phyloP scores from a whole-genome alignment of 352 stramenopile species.

The Phytophthora kernoviae region DNA sequence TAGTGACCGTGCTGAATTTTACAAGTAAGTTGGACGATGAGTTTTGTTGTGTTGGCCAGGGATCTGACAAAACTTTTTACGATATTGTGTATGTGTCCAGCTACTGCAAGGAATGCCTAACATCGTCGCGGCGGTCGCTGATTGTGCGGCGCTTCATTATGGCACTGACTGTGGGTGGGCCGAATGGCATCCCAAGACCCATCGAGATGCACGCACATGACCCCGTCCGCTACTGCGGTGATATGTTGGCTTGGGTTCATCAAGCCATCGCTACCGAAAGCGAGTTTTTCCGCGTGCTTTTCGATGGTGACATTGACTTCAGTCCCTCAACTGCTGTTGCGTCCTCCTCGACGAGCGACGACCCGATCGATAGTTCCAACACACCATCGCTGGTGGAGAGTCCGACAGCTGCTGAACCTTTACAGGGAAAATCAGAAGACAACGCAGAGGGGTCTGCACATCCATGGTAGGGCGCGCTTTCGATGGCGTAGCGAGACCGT shows the following conservation, averaged over 20 bases:
- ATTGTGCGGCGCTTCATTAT: conserved; percentile 79
- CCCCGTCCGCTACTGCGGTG: conserved; percentile 83
- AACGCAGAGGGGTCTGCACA: conserved; percentile 16
- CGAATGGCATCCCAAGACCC: conserved; percentile 75
- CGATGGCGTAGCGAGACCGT: conserved; percentile 59
- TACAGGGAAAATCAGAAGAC: background rate
- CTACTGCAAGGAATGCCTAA: conserved; percentile 85
- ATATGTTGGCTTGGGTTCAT: conserved; percentile 91
- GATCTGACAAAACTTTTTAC: conserved; percentile 1
- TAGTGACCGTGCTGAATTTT: conserved; percentile 71
- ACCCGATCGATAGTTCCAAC: background rate
- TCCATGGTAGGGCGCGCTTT: conserved; percentile 69
- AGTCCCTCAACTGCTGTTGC: conserved; percentile 13
- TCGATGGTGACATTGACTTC: conserved; percentile 62
- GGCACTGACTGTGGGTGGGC: conserved; percentile 72
- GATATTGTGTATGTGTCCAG: conserved; percentile 25
- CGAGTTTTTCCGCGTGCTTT: conserved; percentile 83
- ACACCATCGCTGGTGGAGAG: background rate
- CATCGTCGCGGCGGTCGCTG: conserved; percentile 49
- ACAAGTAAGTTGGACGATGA: conserved; percentile 46
- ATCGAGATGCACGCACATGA: conserved; percentile 91
- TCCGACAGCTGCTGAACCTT: background rate
- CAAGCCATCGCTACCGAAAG: conserved; percentile 80
- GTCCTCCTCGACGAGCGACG: background rate
- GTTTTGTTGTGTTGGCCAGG: background rate